Base-by-base conservation (phyloP, 2,329 filamentous ascomycete genomes). In the Sporothrix brunneoviolacea region DNA sequence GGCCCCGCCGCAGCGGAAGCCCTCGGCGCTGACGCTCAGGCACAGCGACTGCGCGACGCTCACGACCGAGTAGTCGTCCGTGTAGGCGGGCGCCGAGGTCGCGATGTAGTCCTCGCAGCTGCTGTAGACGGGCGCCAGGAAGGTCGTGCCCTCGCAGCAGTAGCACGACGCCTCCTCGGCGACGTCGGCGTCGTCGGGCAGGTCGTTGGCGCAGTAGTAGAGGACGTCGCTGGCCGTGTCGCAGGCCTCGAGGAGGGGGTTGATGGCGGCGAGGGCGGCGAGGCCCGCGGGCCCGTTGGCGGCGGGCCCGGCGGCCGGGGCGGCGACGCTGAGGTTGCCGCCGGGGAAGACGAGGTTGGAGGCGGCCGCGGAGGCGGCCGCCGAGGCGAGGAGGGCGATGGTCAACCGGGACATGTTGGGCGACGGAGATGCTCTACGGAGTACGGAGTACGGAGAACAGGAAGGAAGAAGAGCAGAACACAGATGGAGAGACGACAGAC, bases 101-200 rank as follows among this genome's bases (percentile, higher is more conserved):
- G 37, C 24, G 40, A 60, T 51, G 47, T 62, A 63, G 8, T 52
- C 49, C 15, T 58, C 57, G 55, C 62, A 64, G 40, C 36, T 50
- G n/a, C 45, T 50, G 48, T 61, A 64, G 15, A 47, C 40, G 3
- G 43, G 8, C 8, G 30, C 53, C 13, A 63, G 8, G 18, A 53
- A 45, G 3, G 44, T 37, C 22, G 22, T 33, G 8, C 39, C 42
- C 6, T 41, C 22, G 42, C 62, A 64, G 51, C 62, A 64, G n/a
- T 57, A 32, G 41, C 62, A 64, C 3, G 39, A 35, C n/a, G 49
- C 45, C 18, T 42, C 41, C 13, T 48, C 53, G 3, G 27, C 41
- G 3, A n/a, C 35, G 12, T 55, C 45, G 2, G 52, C 55, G 2
- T 41, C 43, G 9, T 38, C n/a, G 15, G 48, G 52, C 36, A 57